These are phyloP conservation scores for Tolypocladium tundrense DNA, from an alignment of 2,329 filamentous ascomycete species.

Conservation along the genomic window DNA sequence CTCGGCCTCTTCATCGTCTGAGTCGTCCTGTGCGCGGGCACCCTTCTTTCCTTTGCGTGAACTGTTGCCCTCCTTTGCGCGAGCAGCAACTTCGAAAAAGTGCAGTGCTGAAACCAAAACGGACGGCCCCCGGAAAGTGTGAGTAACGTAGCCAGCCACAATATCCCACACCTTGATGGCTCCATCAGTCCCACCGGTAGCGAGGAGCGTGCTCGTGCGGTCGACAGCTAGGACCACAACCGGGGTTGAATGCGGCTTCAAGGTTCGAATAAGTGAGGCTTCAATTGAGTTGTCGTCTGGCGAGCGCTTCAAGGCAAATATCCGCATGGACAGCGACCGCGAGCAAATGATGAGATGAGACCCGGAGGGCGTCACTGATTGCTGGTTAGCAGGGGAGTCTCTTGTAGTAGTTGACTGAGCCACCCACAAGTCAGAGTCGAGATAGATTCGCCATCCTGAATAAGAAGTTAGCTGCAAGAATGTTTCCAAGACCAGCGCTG, in stretches of 20 bases:
- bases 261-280: constrained; percentile 60
- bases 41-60: constrained; percentile 25
- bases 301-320: constrained; percentile 62
- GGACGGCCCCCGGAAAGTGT: constrained; percentile 89
- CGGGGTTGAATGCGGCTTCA: constrained; percentile 85
- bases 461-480: not conserved
- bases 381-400: constrained; percentile 6
- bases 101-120: constrained; percentile 83
- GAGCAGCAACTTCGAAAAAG: constrained; percentile 69
- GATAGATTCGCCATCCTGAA: constrained; percentile 66
- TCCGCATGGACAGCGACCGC: constrained; percentile 89
- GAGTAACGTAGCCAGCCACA: constrained; percentile 77
- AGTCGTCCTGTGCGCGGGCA: constrained; percentile 17
- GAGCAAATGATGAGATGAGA: constrained; percentile 88
- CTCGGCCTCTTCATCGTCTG: constrained; percentile 27
- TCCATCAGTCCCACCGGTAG: constrained; percentile 87
- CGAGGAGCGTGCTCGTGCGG: constrained; percentile 76
- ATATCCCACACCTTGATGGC: constrained; percentile 97
- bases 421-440: constrained; percentile 58
- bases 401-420: not conserved
- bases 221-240: constrained; percentile 82
- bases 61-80: constrained; percentile 18
- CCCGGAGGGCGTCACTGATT: constrained; percentile 70
- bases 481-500: too few relatives aligned
- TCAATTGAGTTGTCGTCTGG: constrained; percentile 48